Evolutionary conservation across 257 asterid genomes (phyloP).

Genomic region (Ilex aquifolium): DNA sequence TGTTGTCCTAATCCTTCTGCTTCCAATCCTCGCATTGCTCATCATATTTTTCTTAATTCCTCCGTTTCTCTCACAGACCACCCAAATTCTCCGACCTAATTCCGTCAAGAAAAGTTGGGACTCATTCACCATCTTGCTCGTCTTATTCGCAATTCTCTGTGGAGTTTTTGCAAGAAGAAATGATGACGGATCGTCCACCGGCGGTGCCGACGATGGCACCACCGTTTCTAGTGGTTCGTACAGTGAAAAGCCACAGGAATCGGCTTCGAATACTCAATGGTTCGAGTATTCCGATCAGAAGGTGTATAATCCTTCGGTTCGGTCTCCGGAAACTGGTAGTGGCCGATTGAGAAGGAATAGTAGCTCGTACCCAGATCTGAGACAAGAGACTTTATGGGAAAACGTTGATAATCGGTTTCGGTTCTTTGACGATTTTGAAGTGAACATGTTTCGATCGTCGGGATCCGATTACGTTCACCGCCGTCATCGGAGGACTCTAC

Average conservation of each 20-base stretch:
- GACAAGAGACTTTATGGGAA: slow-evolving; percentile 52
- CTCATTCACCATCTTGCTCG: slow-evolving; percentile 48
- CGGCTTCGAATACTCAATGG: too few species aligned
- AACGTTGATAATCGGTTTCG: slow-evolving; percentile 34
- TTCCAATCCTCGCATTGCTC: slow-evolving; percentile 40
- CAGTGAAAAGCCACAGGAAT: too few species aligned
- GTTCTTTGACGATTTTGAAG: slow-evolving; percentile 61
- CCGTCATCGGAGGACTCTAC: slow-evolving; percentile 20
- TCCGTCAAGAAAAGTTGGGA: slow-evolving; percentile 80
- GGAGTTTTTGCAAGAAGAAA: slow-evolving; percentile 68
- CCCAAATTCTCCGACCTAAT: slow-evolving; percentile 49
- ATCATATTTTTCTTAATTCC: slow-evolving; percentile 45
- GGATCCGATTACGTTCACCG: slow-evolving; percentile 21
- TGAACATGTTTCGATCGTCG: slow-evolving; percentile 37
- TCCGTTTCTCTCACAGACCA: slow-evolving; percentile 48
- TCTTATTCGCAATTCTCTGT: slow-evolving; percentile 65
- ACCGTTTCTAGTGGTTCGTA: slow-evolving; percentile 35
- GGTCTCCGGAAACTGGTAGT: slow-evolving; percentile 22
- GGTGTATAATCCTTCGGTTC: slow-evolving; percentile 13
- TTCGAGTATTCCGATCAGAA: slow-evolving; percentile 32
- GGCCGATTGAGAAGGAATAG: slow-evolving; percentile 59
- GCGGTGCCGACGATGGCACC: slow-evolving; percentile 12
- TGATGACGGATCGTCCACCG: slow-evolving; percentile 40
- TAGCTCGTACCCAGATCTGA: slow-evolving; percentile 79
- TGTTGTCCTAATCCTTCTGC: slow-evolving; percentile 41